Conservation (phyloP, 148 eudicot species). For the Nepenthes mirabilis region DNA sequence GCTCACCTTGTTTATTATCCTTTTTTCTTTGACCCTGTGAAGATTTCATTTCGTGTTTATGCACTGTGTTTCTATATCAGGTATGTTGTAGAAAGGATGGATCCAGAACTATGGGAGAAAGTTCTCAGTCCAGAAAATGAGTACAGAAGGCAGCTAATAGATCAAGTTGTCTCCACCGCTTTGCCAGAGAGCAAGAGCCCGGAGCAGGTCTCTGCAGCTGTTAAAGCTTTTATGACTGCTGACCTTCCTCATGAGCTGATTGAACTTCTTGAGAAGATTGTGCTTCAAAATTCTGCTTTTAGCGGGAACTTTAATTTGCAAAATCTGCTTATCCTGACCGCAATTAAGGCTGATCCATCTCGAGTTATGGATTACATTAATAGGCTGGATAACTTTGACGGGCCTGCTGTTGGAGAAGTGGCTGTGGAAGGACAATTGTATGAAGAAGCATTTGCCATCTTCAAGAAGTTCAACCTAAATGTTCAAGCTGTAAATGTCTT, state of each 20-base stretch:
- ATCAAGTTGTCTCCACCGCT: conserved; percentile 98
- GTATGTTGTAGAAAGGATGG: conserved; percentile 96
- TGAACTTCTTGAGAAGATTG: conserved; percentile 94
- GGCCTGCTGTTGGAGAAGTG: conserved; percentile 95
- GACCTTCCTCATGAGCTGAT: conserved; percentile 97
- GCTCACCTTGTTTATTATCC: not conserved
- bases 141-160: conserved; percentile 84
- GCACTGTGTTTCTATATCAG: conserved; percentile 13
- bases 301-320: conserved; percentile 95
- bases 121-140: conserved; percentile 93
- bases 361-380: conserved; percentile 95
- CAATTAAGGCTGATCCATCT: conserved; percentile 91
- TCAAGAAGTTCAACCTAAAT: conserved; percentile 90
- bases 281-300: conserved; percentile 95
- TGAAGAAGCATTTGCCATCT: conserved; percentile 93
- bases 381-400: conserved; percentile 94
- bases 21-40: not conserved
- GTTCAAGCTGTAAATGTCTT: conserved; percentile 91
- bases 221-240: conserved; percentile 98
- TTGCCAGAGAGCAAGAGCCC: conserved; percentile 99
- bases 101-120: conserved; percentile 87
- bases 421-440: conserved; percentile 91
- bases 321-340: conserved; percentile 89
- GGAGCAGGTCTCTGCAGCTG: conserved; percentile 99
- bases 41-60: not conserved